Percentiles rank a stretch among this genome's conserved stretches.
These are phyloP conservation scores for Collybia sordida DNA, from an alignment of 768 basidiomycete species.

Conservation along the genomic window DNA sequence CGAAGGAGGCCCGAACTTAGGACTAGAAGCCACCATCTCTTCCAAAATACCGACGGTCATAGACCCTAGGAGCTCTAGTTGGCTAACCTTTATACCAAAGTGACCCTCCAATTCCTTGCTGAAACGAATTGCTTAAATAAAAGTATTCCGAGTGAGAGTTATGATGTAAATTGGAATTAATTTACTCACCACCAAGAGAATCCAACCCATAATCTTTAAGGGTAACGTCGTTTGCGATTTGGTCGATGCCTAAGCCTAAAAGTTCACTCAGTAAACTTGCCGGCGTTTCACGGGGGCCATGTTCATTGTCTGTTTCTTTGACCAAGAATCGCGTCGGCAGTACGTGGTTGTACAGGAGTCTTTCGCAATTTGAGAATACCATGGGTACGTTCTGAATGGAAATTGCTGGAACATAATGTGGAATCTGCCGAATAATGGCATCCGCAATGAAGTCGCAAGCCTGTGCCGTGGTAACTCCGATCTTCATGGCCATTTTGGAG, in stretches of 20 bases:
- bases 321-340: background rate
- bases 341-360: background rate
- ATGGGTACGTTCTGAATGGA: background rate
- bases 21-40: background rate
- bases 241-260: background rate
- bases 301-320: background rate
- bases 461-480: background rate
- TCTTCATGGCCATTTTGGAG: background rate
- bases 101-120: background rate
- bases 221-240: background rate
- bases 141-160: background rate
- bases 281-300: background rate
- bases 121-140: background rate
- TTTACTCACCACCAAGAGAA: background rate
- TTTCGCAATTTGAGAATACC: background rate
- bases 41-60: background rate
- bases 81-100: background rate
- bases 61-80: slow-evolving; percentile 1
- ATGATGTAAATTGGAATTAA: no score
- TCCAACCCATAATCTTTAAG: background rate
- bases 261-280: background rate
- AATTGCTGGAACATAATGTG: slow-evolving; percentile 1
- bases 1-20: background rate
- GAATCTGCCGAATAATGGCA: background rate
- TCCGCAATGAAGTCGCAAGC: background rate